Evolutionary conservation across 164 flowering plant species (phyloP).

Genomic region (Aristolochia fimbriata): DNA sequence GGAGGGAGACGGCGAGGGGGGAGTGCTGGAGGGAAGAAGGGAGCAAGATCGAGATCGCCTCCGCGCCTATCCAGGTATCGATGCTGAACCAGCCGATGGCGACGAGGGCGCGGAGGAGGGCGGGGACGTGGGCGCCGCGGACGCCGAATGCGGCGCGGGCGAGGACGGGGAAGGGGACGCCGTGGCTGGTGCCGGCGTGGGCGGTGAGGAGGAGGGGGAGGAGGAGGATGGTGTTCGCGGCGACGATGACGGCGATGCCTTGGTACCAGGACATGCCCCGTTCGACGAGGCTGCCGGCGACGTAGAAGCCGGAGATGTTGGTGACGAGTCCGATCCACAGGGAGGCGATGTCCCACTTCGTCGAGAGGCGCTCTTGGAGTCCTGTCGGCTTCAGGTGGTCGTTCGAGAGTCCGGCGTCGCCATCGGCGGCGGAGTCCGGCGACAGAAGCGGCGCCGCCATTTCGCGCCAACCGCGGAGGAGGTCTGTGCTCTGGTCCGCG

Average conservation of each 20-base stretch:
- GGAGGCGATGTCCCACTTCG: slow-evolving; percentile 68
- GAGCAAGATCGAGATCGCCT: slow-evolving; percentile 67
- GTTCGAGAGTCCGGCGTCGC: slow-evolving; percentile 31
- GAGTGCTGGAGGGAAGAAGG: slow-evolving; percentile 34
- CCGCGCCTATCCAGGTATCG: slow-evolving; percentile 92
- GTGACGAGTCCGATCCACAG: slow-evolving; percentile 88
- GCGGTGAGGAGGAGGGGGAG: slow-evolving; percentile 61
- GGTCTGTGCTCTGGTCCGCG: no score
- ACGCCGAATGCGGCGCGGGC: slow-evolving; percentile 78
- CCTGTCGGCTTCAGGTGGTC: slow-evolving; percentile 65
- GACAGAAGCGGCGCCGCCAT: neutral
- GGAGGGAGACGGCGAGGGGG: slow-evolving; percentile 15
- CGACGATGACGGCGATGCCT: slow-evolving; percentile 71
- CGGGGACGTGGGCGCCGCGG: slow-evolving; percentile 73
- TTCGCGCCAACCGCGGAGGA: no score
- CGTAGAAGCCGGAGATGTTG: slow-evolving; percentile 76
- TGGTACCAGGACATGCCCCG: slow-evolving; percentile 99
- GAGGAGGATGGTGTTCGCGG: slow-evolving; percentile 62
- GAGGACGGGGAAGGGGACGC: slow-evolving; percentile 76
- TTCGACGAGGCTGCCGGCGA: slow-evolving; percentile 91
- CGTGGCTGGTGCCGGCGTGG: slow-evolving; percentile 74
- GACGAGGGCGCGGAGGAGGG: slow-evolving; percentile 66
- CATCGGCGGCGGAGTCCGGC: neutral
- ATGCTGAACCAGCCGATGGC: slow-evolving; percentile 97
- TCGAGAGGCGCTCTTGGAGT: slow-evolving; percentile 32